phyloP scores from a whole-genome alignment of 2,329 filamentous ascomycete species.

The Talaromyces sp. region DNA sequence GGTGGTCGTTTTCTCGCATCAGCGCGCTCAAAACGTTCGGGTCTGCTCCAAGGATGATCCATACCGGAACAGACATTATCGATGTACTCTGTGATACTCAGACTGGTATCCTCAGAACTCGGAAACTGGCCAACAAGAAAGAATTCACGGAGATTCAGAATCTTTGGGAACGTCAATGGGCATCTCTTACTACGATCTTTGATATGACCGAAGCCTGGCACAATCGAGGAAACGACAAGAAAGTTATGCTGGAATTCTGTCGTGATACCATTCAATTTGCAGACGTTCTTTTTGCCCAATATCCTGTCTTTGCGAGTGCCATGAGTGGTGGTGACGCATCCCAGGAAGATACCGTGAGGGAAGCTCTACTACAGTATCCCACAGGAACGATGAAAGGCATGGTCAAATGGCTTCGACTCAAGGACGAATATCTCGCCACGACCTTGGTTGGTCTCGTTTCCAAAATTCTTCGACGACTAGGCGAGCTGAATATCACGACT shows the following conservation, averaged over 20 bases:
- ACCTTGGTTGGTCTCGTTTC: conserved; percentile 79
- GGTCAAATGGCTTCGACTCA: conserved; percentile 83
- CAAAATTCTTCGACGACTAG: conserved; percentile 80
- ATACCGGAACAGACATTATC: conserved; percentile 61
- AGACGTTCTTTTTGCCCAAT: conserved; percentile 78
- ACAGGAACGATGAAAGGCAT: conserved; percentile 65
- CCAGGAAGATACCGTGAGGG: conserved; percentile 43
- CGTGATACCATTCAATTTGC: conserved; percentile 94
- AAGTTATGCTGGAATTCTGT: conserved; percentile 85
- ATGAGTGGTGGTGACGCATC: conserved; percentile 50
- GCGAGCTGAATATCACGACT: conserved; percentile 67
- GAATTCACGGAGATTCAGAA: conserved; percentile 67
- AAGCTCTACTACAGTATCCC: conserved; percentile 63
- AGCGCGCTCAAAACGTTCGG: conserved; percentile 59
- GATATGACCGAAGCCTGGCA: conserved; percentile 83
- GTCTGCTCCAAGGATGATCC: conserved; percentile 60
- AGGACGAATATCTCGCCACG: conserved; percentile 80
- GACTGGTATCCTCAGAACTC: conserved; percentile 60
- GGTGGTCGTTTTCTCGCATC: conserved; percentile 57
- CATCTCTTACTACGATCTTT: conserved; percentile 76
- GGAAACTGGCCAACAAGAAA: conserved; percentile 54
- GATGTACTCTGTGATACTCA: conserved; percentile 64
- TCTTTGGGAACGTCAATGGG: conserved; percentile 87
- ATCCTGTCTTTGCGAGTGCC: conserved; percentile 76
- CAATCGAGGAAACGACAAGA: conserved; percentile 64